These are phyloP conservation scores for Entonaema liquescens DNA, from an alignment of 495 filamentous ascomycete species.

Conservation along the genomic window DNA sequence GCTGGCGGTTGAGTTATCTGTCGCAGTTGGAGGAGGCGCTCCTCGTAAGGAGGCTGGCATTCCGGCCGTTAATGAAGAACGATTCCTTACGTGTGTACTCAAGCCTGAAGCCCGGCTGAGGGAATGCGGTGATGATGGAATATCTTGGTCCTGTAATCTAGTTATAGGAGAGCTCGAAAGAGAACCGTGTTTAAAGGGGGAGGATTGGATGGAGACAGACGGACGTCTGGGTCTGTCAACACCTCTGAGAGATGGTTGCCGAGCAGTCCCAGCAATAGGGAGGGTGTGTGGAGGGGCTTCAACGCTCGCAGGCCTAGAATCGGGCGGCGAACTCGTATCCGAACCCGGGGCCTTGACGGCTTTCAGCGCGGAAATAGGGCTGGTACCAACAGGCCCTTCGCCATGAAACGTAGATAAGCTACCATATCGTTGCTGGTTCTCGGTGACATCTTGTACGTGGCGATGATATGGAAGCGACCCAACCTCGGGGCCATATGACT, in stretches of 20 bases:
- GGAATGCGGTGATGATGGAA: slow-evolving; percentile 68
- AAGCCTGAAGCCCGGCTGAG: slow-evolving; percentile 59
- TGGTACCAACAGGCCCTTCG: slow-evolving; percentile 76
- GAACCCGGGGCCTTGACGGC: slow-evolving; percentile 67
- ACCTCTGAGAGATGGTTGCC: slow-evolving; percentile 56
- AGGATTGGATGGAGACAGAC: slow-evolving; percentile 85
- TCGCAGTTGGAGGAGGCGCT: slow-evolving; percentile 59
- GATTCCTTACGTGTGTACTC: slow-evolving; percentile 70
- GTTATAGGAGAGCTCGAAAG: slow-evolving; percentile 84
- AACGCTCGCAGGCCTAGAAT: slow-evolving; percentile 64
- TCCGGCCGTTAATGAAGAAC: slow-evolving; percentile 70
- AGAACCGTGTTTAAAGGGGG: slow-evolving; percentile 90
- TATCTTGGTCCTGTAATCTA: slow-evolving; percentile 50
- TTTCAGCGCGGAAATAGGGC: slow-evolving; percentile 85
- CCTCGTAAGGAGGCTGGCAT: slow-evolving; percentile 71
- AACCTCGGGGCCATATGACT: slow-evolving; percentile 61
- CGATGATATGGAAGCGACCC: slow-evolving; percentile 76
- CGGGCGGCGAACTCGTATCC: slow-evolving; percentile 69
- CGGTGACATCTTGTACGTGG: slow-evolving; percentile 59
- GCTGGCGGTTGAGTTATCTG: slow-evolving; percentile 66
- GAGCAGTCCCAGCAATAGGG: slow-evolving; percentile 49
- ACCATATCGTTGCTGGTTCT: slow-evolving; percentile 84
- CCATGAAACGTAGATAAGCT: slow-evolving; percentile 94
- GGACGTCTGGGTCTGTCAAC: slow-evolving; percentile 63
- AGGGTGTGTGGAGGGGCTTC: slow-evolving; percentile 56